Percentiles rank a stretch among this genome's conserved stretches.
Conservation (phyloP, 495 filamentous ascomycete species). For the Cladorrhinum samala region DNA sequence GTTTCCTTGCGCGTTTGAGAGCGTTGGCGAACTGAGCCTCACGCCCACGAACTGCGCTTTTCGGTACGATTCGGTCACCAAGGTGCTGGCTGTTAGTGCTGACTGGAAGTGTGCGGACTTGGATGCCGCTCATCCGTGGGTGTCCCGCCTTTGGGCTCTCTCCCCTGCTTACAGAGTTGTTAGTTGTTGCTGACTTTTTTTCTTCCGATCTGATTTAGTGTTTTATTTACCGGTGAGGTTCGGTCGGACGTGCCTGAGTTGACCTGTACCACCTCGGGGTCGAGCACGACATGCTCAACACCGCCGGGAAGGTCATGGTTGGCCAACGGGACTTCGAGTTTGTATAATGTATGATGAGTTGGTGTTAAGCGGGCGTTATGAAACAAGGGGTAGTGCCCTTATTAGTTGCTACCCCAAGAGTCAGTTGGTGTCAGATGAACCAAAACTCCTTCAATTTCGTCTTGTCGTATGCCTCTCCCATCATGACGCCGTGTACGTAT, state of each 20-base stretch:
- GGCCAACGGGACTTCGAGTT: constrained; percentile 3
- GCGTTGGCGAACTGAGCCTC: constrained; percentile 9
- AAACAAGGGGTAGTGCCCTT: too few species aligned
- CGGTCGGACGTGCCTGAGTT: neutral
- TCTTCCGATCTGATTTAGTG: neutral
- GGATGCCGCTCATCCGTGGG: constrained; percentile 22
- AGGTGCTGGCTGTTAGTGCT: constrained; percentile 12
- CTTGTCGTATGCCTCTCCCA: neutral
- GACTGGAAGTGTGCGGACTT: constrained; percentile 26
- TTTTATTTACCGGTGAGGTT: constrained; percentile 11
- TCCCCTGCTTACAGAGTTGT: too few species aligned
- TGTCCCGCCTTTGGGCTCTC: too few species aligned
- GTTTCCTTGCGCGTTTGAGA: constrained; percentile 18
- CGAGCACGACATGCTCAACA: neutral
- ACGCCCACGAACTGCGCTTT: constrained; percentile 19
- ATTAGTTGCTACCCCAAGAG: too few species aligned
- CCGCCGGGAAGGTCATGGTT: constrained; percentile 1
- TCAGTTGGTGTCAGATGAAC: neutral
- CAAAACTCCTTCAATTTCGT: neutral
- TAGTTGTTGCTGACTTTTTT: too few species aligned
- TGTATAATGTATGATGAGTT: neutral
- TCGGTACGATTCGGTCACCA: constrained; percentile 8
- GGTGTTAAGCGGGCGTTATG: too few species aligned
- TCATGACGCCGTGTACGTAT: neutral
- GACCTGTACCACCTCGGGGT: constrained; percentile 2